Evolutionary conservation across 2,329 filamentous ascomycete genomes (phyloP).

Genomic region (Sporothrix schenckii): DNA sequence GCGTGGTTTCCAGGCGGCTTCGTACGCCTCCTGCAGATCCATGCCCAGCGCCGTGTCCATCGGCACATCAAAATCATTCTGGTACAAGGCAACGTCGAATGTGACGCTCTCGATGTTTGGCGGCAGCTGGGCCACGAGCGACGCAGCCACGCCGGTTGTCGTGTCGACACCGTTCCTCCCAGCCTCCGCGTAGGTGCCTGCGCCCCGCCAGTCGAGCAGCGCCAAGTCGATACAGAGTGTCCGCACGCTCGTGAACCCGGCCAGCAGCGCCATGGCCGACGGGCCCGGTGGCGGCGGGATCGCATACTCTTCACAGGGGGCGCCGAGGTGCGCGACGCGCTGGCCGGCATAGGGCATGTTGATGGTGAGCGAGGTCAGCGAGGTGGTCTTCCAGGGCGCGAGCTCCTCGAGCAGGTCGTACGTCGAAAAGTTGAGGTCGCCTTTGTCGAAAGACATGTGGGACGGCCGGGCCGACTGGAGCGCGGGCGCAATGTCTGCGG

Average conservation of each 20-base stretch:
- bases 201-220: constrained; percentile 2
- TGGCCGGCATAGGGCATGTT: neutral
- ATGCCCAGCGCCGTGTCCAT: neutral
- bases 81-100: neutral
- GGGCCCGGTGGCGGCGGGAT: neutral
- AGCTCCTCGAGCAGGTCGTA: neutral
- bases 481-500: neutral
- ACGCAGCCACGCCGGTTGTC: neutral
- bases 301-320: no score
- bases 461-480: neutral
- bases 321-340: neutral
- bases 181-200: neutral
- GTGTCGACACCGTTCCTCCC: neutral
- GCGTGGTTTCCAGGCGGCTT: neutral
- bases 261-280: neutral
- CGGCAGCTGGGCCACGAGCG: neutral
- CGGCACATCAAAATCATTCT: no score
- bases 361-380: neutral
- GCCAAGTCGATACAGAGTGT: neutral
- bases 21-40: neutral
- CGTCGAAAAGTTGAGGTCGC: neutral
- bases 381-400: neutral
- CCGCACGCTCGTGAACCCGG: neutral
- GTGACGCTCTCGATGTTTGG: neutral
- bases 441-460: neutral